Percentiles rank a stretch among this genome's conserved stretches.
These are phyloP conservation scores for Osmanthus fragrans DNA, from an alignment of 257 asterid species.

Conservation along the genomic window DNA sequence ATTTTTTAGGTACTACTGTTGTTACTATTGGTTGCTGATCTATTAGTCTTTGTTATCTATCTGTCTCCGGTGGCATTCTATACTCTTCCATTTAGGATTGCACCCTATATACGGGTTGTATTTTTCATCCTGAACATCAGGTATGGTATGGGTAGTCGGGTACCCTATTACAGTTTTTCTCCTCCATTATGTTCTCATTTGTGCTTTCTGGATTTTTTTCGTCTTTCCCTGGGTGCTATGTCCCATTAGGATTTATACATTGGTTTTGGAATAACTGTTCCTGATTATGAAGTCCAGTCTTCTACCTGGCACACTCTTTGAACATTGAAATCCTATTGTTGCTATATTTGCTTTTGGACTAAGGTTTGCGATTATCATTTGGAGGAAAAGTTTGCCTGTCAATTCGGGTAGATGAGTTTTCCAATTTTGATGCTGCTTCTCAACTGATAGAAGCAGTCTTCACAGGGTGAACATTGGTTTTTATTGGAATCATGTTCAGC, in stretches of 20 bases:
- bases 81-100: slow-evolving; percentile 81
- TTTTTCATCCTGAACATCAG: slow-evolving; percentile 73
- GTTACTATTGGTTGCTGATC: slow-evolving; percentile 65
- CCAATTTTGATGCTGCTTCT: background rate
- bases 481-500: background rate
- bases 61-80: slow-evolving; percentile 65
- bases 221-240: slow-evolving; percentile 10
- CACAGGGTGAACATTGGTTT: slow-evolving; percentile 3
- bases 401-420: background rate
- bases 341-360: slow-evolving; percentile 3
- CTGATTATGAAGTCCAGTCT: slow-evolving; percentile 2
- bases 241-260: background rate
- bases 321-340: background rate
- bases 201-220: background rate
- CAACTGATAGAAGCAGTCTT: background rate
- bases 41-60: slow-evolving; percentile 52
- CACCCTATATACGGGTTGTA: slow-evolving; percentile 82
- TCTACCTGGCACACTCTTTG: background rate
- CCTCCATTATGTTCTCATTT: slow-evolving; percentile 1
- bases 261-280: slow-evolving; percentile 8
- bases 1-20: slow-evolving; percentile 64
- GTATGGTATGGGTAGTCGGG: slow-evolving; percentile 31
- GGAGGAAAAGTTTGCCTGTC: background rate
- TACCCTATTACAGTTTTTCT: slow-evolving; percentile 11
- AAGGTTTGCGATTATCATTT: background rate